Evolutionary conservation across 2,329 filamentous ascomycete species (phyloP), one percentile per base, ranked within the genome.

Genomic region (Penicillium olsonii): DNA sequence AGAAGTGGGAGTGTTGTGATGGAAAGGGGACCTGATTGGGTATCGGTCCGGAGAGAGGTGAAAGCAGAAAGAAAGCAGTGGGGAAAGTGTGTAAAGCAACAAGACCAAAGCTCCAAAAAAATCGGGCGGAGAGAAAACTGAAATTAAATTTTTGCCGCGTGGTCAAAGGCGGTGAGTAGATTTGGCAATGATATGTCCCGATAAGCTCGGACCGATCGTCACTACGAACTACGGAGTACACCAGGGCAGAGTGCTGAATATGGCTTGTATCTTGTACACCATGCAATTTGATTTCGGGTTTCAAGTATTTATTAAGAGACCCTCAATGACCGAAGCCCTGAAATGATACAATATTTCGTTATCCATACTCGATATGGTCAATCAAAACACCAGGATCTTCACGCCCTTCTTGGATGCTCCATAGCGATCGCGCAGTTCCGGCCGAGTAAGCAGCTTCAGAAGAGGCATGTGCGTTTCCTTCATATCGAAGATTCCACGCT

Each of bases 401-500:
- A 79, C 67, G 61, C 77, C 79, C 59, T 83, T 79, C 50, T 80
- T 75, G 45, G 79, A 79, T 19, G 65, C 67, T 26, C 71, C 76
- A 63, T 90, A 95, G 55, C 84, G 79, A 42, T 84, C 83, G 68
- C 84, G 87, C 59, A 96, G 80, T 62, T 89, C 85, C 14, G 82
- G 75, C 47, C 84, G 79, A 27, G 85, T 81, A 42, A 99, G 75
- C 66, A 95, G 84, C 53, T 84, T 81, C 38, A 90, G 82, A 40
- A 97, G 79, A 6, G 90, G 89, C 63, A 91, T 79, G 75, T 92
- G 87, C 0, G 90, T 90, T 53, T 99, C 94, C 70, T 88, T 90
- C 90, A 97, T 96, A 66, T 97, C 94, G 69, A 96, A 84, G 56
- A 99, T 84, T 0, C 91, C 90, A 39, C 92, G 81, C 78, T 95